Evolutionary conservation across 1,284 basidiomycete genomes (phyloP).

Genomic region (Xerocomus nothofagi): DNA sequence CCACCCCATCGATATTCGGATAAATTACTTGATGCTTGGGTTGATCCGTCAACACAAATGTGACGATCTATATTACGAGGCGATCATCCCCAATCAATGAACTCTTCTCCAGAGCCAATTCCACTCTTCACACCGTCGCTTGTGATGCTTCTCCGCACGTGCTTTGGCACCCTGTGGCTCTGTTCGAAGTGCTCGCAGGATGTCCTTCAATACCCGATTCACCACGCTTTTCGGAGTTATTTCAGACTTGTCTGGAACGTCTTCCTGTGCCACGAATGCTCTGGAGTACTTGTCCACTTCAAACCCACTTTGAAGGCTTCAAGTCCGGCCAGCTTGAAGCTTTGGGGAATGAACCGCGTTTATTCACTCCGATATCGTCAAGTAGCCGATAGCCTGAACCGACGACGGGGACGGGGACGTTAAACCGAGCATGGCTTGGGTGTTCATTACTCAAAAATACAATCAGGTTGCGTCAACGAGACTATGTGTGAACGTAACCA

Average conservation of each 20-base stretch:
- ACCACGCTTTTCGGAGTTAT: constrained; percentile 25
- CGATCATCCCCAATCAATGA: constrained; percentile 4
- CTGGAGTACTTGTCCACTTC: constrained; percentile 24
- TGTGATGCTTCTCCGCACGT: constrained; percentile 15
- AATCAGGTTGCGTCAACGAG: too few species aligned
- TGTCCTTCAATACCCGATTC: constrained; percentile 25
- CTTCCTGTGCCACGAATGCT: constrained; percentile 23
- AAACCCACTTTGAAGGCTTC: constrained; percentile 17
- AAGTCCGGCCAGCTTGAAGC: constrained; percentile 5
- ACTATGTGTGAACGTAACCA: too few species aligned
- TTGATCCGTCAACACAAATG: neutral
- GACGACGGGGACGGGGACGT: constrained; percentile 15
- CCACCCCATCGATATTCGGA: neutral
- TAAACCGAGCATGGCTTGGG: constrained; percentile 15
- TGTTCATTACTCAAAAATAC: too few species aligned
- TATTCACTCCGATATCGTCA: constrained; percentile 22
- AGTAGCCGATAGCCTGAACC: constrained; percentile 17
- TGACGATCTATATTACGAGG: neutral
- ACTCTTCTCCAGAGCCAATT: constrained; percentile 16
- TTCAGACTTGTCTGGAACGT: constrained; percentile 24
- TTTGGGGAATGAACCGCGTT: constrained; percentile 19
- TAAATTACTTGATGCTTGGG: neutral
- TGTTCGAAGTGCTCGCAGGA: constrained; percentile 20
- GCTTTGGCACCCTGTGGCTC: constrained; percentile 25
- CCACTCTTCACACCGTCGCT: constrained; percentile 16